Evolutionary conservation across 2,329 filamentous ascomycete genomes (phyloP).

Genomic region (Diaporthe vaccinii): DNA sequence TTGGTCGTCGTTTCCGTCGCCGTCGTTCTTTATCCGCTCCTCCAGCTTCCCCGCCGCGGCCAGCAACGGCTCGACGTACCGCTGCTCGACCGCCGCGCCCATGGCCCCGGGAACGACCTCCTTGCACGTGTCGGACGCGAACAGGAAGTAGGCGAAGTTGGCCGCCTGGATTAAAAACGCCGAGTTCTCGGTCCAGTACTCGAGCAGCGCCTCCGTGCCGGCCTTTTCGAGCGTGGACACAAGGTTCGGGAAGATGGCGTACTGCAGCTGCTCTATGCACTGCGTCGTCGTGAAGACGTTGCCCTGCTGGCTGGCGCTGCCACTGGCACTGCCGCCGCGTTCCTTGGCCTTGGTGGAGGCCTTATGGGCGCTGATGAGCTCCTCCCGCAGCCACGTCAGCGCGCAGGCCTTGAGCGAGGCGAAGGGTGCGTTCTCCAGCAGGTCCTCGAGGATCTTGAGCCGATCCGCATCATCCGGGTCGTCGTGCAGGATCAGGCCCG

Average conservation of each 20-base stretch:
- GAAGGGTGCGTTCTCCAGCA: conserved; percentile 76
- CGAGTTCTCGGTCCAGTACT: conserved; percentile 66
- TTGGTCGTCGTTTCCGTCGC: conserved; percentile 24
- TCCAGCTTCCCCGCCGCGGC: conserved; percentile 56
- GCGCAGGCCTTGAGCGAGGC: conserved; percentile 73
- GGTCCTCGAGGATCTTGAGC: conserved; percentile 73
- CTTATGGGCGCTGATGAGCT: conserved; percentile 63
- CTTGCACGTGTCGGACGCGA: conserved; percentile 58
- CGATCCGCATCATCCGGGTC: conserved; percentile 71
- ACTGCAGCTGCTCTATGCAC: conserved; percentile 71
- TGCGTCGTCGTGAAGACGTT: conserved; percentile 65
- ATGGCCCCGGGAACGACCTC: conserved; percentile 68
- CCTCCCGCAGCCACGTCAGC: conserved; percentile 74
- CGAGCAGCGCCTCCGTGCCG: conserved; percentile 56
- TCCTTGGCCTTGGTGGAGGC: conserved; percentile 13
- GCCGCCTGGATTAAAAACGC: conserved; percentile 71
- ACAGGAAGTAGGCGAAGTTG: conserved; percentile 72
- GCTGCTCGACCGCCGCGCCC: conserved; percentile 68
- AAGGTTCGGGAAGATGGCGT: conserved; percentile 71
- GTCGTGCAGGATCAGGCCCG: conserved; percentile 68
- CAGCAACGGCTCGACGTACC: conserved; percentile 69
- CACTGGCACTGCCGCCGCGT: conserved; percentile 47
- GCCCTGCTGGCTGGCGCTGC: conserved; percentile 46
- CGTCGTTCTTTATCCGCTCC: conserved; percentile 29
- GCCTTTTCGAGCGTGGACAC: conserved; percentile 55